phyloP scores from a whole-genome alignment of 768 basidiomycete genomes.

The Hydnomerulius pinastri region DNA sequence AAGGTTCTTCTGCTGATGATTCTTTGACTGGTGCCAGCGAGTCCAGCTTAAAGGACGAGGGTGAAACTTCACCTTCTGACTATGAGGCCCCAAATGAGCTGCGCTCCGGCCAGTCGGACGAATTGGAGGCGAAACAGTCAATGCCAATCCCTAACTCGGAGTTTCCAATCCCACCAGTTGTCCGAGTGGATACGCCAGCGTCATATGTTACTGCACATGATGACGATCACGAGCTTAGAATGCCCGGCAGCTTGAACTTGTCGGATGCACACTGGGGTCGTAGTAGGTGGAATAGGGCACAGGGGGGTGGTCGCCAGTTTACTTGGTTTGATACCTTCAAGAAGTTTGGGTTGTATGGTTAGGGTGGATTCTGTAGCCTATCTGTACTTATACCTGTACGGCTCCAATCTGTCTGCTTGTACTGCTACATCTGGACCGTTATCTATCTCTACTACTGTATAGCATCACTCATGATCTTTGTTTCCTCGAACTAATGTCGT shows the following conservation, averaged over 20 bases:
- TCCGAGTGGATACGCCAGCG: constrained; percentile 4
- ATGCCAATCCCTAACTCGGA: neutral
- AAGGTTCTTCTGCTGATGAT: constrained; percentile 17
- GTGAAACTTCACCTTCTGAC: constrained; percentile 1
- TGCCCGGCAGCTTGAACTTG: constrained; percentile 56
- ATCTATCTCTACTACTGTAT: neutral
- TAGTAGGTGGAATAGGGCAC: neutral
- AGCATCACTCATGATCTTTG: too few species aligned
- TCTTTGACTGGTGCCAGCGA: constrained; percentile 22
- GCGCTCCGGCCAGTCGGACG: neutral
- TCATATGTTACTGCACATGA: constrained; percentile 15
- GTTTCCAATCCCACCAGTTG: neutral
- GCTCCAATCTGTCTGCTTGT: constrained; percentile 5
- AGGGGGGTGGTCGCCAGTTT: constrained; percentile 1
- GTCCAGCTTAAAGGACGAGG: constrained; percentile 13
- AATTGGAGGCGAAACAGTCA: constrained; percentile 1
- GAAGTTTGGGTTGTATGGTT: constrained; percentile 29
- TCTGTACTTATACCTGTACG: neutral
- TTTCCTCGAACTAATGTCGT: too few species aligned
- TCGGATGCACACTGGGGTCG: constrained; percentile 10
- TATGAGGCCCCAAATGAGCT: neutral
- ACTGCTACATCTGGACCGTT: neutral
- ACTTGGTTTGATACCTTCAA: constrained; percentile 21
- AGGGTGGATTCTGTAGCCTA: neutral
- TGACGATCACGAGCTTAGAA: constrained; percentile 37